Evolutionary conservation across 1,284 basidiomycete species (phyloP).

Genomic region (Austroboletus novae-zelandiae): DNA sequence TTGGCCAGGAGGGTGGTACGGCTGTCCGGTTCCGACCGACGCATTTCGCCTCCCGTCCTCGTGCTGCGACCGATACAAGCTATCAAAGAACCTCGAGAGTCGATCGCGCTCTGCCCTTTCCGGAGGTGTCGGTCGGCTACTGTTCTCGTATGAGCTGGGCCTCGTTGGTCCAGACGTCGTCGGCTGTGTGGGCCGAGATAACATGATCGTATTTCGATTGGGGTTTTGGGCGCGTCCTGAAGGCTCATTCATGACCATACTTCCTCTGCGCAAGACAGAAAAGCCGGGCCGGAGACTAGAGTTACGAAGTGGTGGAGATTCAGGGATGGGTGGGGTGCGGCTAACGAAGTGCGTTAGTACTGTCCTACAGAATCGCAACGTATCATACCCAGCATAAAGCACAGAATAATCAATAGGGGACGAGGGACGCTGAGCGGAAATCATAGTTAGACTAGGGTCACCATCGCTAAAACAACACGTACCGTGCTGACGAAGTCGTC

Average conservation of each 20-base stretch:
- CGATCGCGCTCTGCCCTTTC: slow-evolving; percentile 26
- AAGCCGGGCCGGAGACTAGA: slow-evolving; percentile 16
- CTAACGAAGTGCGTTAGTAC: slow-evolving; percentile 15
- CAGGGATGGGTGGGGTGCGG: slow-evolving; percentile 24
- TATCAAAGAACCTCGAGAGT: slow-evolving; percentile 24
- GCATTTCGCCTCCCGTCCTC: slow-evolving; percentile 24
- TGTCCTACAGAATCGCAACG: neutral
- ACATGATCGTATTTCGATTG: slow-evolving; percentile 13
- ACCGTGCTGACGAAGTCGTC: slow-evolving; percentile 21
- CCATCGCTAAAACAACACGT: neutral
- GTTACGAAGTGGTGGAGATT: slow-evolving; percentile 21
- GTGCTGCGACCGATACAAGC: slow-evolving; percentile 17
- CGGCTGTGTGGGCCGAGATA: slow-evolving; percentile 10
- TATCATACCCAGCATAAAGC: slow-evolving; percentile 25
- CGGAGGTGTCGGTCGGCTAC: slow-evolving; percentile 4
- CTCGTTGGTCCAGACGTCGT: slow-evolving; percentile 10
- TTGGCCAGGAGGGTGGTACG: slow-evolving; percentile 9
- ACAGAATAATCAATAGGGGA: slow-evolving; percentile 23
- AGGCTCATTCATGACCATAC: slow-evolving; percentile 4
- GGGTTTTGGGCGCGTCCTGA: slow-evolving; percentile 9
- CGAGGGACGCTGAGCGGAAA: slow-evolving; percentile 18
- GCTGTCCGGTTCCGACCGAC: slow-evolving; percentile 5
- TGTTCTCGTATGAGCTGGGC: slow-evolving; percentile 16
- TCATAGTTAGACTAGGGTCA: slow-evolving; percentile 5
- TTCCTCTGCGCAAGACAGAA: slow-evolving; percentile 16